Base-by-base conservation (phyloP, 179 eudicot genomes). In the Carnegiea gigantea region DNA sequence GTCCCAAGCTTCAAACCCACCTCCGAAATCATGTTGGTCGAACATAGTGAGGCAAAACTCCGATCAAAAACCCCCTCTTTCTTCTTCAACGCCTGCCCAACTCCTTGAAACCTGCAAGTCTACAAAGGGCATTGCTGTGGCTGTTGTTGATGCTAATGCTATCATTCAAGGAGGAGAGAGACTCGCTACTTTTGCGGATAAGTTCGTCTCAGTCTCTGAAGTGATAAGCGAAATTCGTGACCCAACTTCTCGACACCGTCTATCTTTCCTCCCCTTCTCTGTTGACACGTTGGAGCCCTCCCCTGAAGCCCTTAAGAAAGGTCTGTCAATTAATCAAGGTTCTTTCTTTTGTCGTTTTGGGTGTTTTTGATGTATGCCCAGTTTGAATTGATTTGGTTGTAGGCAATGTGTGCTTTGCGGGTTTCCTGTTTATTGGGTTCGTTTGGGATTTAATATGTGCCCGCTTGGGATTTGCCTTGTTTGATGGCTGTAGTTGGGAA, bases 91-190 rank as follows among this genome's bases (percentile, higher is more conserved):
- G 18, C 21, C 87, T 13, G 53, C 85, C 21, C 80, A 85, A 40
- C 75, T 83, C n/a, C 30, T 88, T 21, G 87, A 88, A 48, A 86
- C 88, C 83, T 89, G 90, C 86, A 89, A 87, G 64, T 95, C 98
- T 0, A 49, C 89, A 21, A 90, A 90, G 80, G 97, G 93, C 49
- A 88, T 96, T 9, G 88, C 96, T 0, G 84, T 96, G 33, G 98
- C 99, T 0, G 95, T 96, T 24, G 90, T 96, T 21, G 99, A 96
- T 38, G 98, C 99, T 23, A 94, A 91, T 80, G 98, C 97, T 64
- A 89, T 96, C 76, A 96, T 96, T n/a, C 89, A 90, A 73, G 99
- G 96, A 71, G 95, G 95, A 1, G 93, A 90, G 78, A 84, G 78
- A 67, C 89, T 94, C 8, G 21, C 81, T 23, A 59, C 77, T 79